phyloP scores from a whole-genome alignment of 177 flowering plant species.

The Telopea speciosissima region DNA sequence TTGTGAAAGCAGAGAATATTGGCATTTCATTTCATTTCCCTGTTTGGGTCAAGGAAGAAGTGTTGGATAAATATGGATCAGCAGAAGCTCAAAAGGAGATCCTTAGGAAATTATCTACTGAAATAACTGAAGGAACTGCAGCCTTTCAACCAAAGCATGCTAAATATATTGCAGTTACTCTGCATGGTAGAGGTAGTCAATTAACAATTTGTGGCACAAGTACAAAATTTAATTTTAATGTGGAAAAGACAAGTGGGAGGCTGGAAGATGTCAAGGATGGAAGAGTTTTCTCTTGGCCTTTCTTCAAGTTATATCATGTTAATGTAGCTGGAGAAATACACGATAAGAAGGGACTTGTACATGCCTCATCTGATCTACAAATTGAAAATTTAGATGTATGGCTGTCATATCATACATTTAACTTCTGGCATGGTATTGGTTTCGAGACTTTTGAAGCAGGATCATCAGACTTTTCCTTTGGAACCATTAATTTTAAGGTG shows the following conservation, averaged over 20 bases:
- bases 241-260: conserved; percentile 43
- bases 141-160: conserved; percentile 6
- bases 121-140: conserved; percentile 14
- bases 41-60: conserved; percentile 20
- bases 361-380: conserved; percentile 26
- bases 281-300: conserved; percentile 41
- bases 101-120: conserved; percentile 13
- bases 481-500: conserved; percentile 27
- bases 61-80: conserved; percentile 6
- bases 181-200: conserved; percentile 40
- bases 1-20: conserved; percentile 43
- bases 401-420: conserved; percentile 56
- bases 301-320: conserved; percentile 48
- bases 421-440: conserved; percentile 42
- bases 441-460: conserved; percentile 30
- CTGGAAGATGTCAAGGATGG: conserved; percentile 31
- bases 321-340: conserved; percentile 33
- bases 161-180: conserved; percentile 37
- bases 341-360: conserved; percentile 15
- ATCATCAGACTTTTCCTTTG: conserved; percentile 29
- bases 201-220: conserved; percentile 23
- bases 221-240: conserved; percentile 25
- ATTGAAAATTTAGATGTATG: conserved; percentile 53
- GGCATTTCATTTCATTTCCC: conserved; percentile 54
- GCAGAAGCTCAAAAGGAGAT: conserved; percentile 14